Conservation (phyloP, 208 protist genomes). For the Wallacemonas sp. region DNA sequence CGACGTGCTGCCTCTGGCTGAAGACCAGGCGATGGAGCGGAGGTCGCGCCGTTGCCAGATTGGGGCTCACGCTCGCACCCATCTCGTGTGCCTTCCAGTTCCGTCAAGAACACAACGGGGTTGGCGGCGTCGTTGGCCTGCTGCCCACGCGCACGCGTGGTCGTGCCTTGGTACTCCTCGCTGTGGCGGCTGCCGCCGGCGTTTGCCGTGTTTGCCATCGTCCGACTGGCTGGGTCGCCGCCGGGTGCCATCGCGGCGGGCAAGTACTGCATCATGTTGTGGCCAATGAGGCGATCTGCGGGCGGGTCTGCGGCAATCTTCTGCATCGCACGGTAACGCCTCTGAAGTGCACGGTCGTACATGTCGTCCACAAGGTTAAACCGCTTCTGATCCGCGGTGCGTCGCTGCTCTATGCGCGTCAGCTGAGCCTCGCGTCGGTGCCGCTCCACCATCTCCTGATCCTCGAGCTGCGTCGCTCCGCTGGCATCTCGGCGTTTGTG, state of each 20-base stretch:
- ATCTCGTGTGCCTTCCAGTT: slow-evolving; percentile 17
- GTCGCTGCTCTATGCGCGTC: slow-evolving; percentile 37
- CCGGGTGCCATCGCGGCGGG: slow-evolving; percentile 52
- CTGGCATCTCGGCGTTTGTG: neutral
- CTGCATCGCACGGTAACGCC: slow-evolving; percentile 63
- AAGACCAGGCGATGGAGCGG: too few species aligned
- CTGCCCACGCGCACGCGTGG: too few species aligned
- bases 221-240: slow-evolving; percentile 32
- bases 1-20: neutral
- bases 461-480: slow-evolving; percentile 9
- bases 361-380: slow-evolving; percentile 82
- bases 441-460: slow-evolving; percentile 21
- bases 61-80: too few species aligned
- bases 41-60: too few species aligned
- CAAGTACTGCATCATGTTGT: slow-evolving; percentile 77
- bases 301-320: slow-evolving; percentile 82
- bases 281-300: slow-evolving; percentile 81
- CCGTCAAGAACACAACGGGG: slow-evolving; percentile 30
- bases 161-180: too few species aligned
- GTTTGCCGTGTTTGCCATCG: slow-evolving; percentile 10
- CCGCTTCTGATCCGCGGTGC: slow-evolving; percentile 27
- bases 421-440: slow-evolving; percentile 48
- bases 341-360: slow-evolving; percentile 56
- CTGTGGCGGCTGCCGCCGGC: neutral
- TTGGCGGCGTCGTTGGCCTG: slow-evolving; percentile 16